Percentiles rank a stretch among this genome's conserved stretches.
Conservation (phyloP, 495 filamentous ascomycete genomes). For the Talaromyces adpressus region DNA sequence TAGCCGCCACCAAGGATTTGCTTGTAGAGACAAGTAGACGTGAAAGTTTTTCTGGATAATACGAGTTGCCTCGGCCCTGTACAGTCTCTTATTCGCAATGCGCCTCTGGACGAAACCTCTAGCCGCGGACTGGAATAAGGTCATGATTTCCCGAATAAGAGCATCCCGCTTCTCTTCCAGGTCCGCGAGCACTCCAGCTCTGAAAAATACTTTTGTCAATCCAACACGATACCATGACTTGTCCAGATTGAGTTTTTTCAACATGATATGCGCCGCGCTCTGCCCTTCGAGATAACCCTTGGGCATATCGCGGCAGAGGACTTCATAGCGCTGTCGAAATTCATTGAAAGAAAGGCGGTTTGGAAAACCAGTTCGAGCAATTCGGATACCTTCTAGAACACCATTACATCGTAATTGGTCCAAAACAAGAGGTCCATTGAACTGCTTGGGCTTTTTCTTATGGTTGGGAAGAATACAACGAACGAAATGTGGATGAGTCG, state of each 20-base stretch:
- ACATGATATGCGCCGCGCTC: slow-evolving; percentile 73
- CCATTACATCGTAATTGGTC: slow-evolving; percentile 97
- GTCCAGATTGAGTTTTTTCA: slow-evolving; percentile 84
- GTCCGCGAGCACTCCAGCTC: slow-evolving; percentile 92
- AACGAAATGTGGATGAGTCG: slow-evolving; percentile 97
- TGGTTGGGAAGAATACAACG: slow-evolving; percentile 98
- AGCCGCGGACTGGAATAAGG: slow-evolving; percentile 86
- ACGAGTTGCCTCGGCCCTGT: slow-evolving; percentile 86
- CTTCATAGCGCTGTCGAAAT: slow-evolving; percentile 93
- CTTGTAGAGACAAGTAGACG: slow-evolving; percentile 77
- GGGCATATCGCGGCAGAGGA: slow-evolving; percentile 85
- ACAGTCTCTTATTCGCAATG: slow-evolving; percentile 84
- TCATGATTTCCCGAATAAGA: slow-evolving; percentile 86
- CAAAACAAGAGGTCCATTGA: slow-evolving; percentile 80
- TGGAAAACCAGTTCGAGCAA: slow-evolving; percentile 96
- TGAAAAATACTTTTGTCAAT: slow-evolving; percentile 96
- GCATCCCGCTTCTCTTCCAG: slow-evolving; percentile 92
- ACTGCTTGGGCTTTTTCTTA: slow-evolving; percentile 92
- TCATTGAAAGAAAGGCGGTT: slow-evolving; percentile 89
- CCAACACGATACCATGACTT: slow-evolving; percentile 84
- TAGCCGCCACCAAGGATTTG: slow-evolving; percentile 94
- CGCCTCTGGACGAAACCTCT: slow-evolving; percentile 83
- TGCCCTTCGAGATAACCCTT: slow-evolving; percentile 90
- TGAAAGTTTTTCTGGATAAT: slow-evolving; percentile 94
- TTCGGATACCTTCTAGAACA: slow-evolving; percentile 96